A percentile compares a stretch with the other conserved stretches of the same genome.
Conservation (phyloP, 140 eudicot species). For the Flaveria floridana region DNA sequence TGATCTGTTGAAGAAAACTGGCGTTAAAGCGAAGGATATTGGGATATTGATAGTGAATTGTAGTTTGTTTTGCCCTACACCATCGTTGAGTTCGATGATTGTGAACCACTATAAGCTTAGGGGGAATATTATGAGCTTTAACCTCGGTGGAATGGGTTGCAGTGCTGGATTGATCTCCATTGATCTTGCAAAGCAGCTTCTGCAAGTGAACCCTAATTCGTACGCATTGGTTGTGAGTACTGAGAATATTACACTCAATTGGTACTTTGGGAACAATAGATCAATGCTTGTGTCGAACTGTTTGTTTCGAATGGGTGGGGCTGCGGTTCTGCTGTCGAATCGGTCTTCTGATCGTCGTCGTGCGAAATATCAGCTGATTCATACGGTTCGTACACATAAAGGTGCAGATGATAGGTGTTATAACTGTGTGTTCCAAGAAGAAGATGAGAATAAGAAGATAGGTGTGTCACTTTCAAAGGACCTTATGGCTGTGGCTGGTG, state of each 20-base stretch:
- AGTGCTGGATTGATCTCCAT: constrained; percentile 85
- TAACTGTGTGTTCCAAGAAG: constrained; percentile 70
- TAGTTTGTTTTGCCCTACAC: constrained; percentile 79
- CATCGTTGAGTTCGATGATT: constrained; percentile 71
- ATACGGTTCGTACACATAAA: constrained; percentile 77
- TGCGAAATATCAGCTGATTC: constrained; percentile 67
- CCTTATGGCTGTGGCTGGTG: constrained; percentile 82
- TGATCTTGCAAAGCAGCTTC: constrained; percentile 77
- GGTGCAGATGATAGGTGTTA: constrained; percentile 71
- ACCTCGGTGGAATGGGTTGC: constrained; percentile 95
- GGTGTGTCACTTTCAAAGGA: constrained; percentile 75
- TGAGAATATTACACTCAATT: constrained; percentile 74
- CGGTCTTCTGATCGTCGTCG: constrained; percentile 59
- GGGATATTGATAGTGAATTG: constrained; percentile 80
- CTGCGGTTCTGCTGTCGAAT: constrained; percentile 69
- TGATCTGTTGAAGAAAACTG: constrained; percentile 65
- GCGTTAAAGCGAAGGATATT: constrained; percentile 72
- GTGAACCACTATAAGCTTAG: constrained; percentile 87
- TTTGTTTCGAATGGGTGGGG: constrained; percentile 81
- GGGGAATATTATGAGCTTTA: constrained; percentile 80
- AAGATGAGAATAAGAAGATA: constrained; percentile 47
- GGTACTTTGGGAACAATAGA: constrained; percentile 78
- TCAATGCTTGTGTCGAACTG: constrained; percentile 80
- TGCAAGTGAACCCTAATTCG: constrained; percentile 79
- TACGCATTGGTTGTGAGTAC: constrained; percentile 81